Percentiles rank a stretch among this genome's conserved stretches.
Conservation (phyloP, 306 rosid genomes). For the Quercus bicolor region DNA sequence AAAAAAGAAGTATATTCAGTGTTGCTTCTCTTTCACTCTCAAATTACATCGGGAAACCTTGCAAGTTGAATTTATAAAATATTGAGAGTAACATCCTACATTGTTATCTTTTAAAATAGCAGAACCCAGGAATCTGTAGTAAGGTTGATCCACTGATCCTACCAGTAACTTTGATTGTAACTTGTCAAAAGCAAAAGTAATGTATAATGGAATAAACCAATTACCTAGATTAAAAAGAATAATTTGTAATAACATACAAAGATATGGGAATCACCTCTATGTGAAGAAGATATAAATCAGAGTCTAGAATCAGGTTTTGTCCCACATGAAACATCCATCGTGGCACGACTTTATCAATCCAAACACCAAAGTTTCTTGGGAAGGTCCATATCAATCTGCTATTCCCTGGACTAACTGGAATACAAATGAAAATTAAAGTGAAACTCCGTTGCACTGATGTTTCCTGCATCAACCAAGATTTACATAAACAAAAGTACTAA, state of each 20-base stretch:
- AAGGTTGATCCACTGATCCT: neutral
- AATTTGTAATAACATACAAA: neutral
- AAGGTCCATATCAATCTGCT: constrained; percentile 90
- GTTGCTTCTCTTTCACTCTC: neutral
- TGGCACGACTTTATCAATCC: constrained; percentile 76
- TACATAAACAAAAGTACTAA: neutral
- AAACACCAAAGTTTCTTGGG: constrained; percentile 74
- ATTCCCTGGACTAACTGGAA: constrained; percentile 90
- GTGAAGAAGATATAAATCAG: constrained; percentile 93
- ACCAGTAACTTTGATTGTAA: too few relatives aligned
- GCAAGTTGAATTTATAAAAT: neutral
- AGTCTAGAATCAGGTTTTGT: constrained; percentile 80
- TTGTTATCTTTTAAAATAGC: neutral
- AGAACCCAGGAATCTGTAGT: neutral
- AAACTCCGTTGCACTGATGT: constrained; percentile 32
- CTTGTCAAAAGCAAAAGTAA: too few relatives aligned
- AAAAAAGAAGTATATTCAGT: neutral
- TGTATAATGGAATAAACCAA: constrained; percentile 7
- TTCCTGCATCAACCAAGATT: constrained; percentile 42
- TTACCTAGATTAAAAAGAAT: neutral
- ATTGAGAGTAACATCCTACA: neutral
- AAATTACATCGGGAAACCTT: neutral
- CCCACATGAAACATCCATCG: constrained; percentile 88
- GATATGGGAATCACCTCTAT: constrained; percentile 60
- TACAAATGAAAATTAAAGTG: constrained; percentile 56